Percentiles rank a stretch among this genome's conserved stretches.
These are phyloP conservation scores for Penicillium subrubescens DNA, from an alignment of 495 filamentous ascomycete species.

Conservation along the genomic window DNA sequence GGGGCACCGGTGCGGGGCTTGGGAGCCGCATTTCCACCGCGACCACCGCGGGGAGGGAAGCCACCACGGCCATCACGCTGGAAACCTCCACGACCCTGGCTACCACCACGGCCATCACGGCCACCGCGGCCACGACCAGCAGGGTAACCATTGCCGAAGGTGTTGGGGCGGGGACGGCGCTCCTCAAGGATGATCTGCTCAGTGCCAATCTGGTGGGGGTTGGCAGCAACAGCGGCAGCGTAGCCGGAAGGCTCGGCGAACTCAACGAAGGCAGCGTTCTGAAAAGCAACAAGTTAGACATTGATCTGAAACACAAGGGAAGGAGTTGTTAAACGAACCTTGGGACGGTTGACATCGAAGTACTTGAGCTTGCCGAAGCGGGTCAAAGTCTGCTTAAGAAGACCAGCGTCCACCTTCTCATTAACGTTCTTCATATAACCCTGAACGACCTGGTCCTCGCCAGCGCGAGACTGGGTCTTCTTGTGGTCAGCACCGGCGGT, in stretches of 20 bases:
- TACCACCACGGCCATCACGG: conserved; percentile 67
- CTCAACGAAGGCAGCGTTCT: conserved; percentile 98
- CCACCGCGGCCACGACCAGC: conserved; percentile 62
- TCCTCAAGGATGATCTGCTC: conserved; percentile 86
- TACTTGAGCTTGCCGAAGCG: conserved; percentile 79
- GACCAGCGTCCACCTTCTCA: conserved; percentile 72
- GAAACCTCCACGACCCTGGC: conserved; percentile 68
- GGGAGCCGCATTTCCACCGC: conserved; percentile 38
- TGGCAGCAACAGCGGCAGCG: conserved; percentile 76
- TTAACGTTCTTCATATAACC: conserved; percentile 95
- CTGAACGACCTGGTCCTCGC: conserved; percentile 67
- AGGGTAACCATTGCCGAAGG: conserved; percentile 63
- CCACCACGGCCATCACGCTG: conserved; percentile 62
- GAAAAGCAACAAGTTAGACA: background rate
- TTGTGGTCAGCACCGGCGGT: conserved; percentile 75
- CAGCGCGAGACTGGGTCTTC: conserved; percentile 71
- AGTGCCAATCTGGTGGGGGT: conserved; percentile 80
- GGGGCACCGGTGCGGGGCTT: conserved; percentile 54
- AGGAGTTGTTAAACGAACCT: conserved; percentile 59
- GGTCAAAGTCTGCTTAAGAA: conserved; percentile 64
- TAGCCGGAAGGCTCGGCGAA: conserved; percentile 80
- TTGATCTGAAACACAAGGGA: background rate
- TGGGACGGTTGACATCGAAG: conserved; percentile 85
- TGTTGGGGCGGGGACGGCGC: conserved; percentile 73
- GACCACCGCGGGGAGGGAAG: conserved; percentile 4